A percentile compares a stretch with the other conserved stretches of the same genome.
These are phyloP conservation scores for Wickerhamiella kurtzmanii DNA, from an alignment of 805 yeast species.

Conservation along the genomic window DNA sequence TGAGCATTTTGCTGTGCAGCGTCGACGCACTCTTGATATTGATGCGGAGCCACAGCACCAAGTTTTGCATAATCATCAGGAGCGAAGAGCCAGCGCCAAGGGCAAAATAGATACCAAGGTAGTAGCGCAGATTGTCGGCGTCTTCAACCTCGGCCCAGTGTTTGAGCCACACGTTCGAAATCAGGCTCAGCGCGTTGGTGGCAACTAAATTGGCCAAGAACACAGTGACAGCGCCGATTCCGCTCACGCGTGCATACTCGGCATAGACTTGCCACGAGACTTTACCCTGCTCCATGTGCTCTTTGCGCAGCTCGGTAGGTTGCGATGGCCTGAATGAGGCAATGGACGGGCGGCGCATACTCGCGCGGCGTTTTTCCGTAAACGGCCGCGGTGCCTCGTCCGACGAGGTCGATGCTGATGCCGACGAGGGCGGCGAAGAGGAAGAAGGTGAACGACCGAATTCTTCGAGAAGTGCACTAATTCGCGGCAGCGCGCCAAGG, in stretches of 20 bases:
- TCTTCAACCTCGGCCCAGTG: slow-evolving; percentile 90
- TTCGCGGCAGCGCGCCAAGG: slow-evolving; percentile 7
- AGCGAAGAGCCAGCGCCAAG: slow-evolving; percentile 59
- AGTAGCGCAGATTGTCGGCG: slow-evolving; percentile 61
- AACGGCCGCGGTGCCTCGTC: slow-evolving; percentile 21
- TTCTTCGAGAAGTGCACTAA: slow-evolving; percentile 13
- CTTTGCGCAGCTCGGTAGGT: slow-evolving; percentile 32
- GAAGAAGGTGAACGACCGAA: slow-evolving; percentile 11
- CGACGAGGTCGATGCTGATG: slow-evolving; percentile 6
- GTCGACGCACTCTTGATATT: slow-evolving; percentile 69
- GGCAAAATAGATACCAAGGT: slow-evolving; percentile 59
- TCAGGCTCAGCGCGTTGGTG: slow-evolving; percentile 48
- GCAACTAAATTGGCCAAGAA: slow-evolving; percentile 43
- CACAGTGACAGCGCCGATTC: slow-evolving; percentile 45
- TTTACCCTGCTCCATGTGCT: slow-evolving; percentile 83
- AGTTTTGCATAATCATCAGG: slow-evolving; percentile 48
- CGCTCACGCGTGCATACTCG: slow-evolving; percentile 81
- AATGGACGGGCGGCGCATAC: slow-evolving; percentile 45
- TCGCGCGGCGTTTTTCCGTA: slow-evolving; percentile 12
- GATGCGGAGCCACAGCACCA: slow-evolving; percentile 27
- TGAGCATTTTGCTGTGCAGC: slow-evolving; percentile 60
- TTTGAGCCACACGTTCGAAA: slow-evolving; percentile 82
- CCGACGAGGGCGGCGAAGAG: background rate
- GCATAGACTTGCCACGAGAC: slow-evolving; percentile 78
- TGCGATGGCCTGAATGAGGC: slow-evolving; percentile 35